A percentile compares a stretch with the other conserved stretches of the same genome.
phyloP scores from a whole-genome alignment of 495 filamentous ascomycete genomes.

The Aspergillus heteromorphus region DNA sequence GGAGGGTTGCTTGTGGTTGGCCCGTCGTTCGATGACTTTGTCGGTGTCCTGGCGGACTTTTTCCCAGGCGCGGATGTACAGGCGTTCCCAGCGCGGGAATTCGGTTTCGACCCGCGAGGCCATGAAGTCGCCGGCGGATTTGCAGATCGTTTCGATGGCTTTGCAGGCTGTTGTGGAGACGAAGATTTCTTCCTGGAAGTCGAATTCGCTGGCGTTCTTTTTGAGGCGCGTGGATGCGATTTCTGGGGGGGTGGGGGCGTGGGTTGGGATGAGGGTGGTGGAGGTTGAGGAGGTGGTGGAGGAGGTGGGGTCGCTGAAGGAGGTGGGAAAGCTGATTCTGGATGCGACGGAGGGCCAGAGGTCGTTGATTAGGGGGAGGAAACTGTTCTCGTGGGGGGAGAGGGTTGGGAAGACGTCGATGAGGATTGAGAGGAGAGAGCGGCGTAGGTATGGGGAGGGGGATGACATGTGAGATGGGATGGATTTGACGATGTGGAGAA shows the following conservation, averaged over 20 bases:
- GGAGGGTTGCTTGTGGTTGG: constrained; percentile 12
- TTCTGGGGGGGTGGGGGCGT: constrained; percentile 8
- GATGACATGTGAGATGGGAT: constrained; percentile 85
- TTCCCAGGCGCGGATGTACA: constrained; percentile 38
- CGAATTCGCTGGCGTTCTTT: constrained; percentile 16
- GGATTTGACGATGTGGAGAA: constrained; percentile 61
- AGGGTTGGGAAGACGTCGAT: constrained; percentile 62
- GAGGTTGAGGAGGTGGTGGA: constrained; percentile 19
- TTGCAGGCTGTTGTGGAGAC: constrained; percentile 66
- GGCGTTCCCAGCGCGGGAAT: constrained; percentile 53
- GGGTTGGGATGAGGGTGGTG: constrained; percentile 20
- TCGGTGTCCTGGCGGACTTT: constrained; percentile 35
- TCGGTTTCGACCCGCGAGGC: constrained; percentile 60
- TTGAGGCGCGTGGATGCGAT: not conserved
- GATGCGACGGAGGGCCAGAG: constrained; percentile 76
- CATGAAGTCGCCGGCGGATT: constrained; percentile 75
- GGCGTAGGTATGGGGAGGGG: constrained; percentile 70
- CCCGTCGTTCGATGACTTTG: constrained; percentile 27
- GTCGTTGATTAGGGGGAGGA: constrained; percentile 82
- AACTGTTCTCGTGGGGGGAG: constrained; percentile 67
- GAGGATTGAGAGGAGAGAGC: constrained; percentile 69
- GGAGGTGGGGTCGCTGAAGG: constrained; percentile 25
- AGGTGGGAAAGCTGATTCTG: constrained; percentile 51
- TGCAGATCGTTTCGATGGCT: constrained; percentile 54
- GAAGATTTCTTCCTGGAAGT: constrained; percentile 62